These are phyloP conservation scores for Rhizopus arrhizus DNA, from an alignment of 371 early-diverging fungal species.

Conservation along the genomic window DNA sequence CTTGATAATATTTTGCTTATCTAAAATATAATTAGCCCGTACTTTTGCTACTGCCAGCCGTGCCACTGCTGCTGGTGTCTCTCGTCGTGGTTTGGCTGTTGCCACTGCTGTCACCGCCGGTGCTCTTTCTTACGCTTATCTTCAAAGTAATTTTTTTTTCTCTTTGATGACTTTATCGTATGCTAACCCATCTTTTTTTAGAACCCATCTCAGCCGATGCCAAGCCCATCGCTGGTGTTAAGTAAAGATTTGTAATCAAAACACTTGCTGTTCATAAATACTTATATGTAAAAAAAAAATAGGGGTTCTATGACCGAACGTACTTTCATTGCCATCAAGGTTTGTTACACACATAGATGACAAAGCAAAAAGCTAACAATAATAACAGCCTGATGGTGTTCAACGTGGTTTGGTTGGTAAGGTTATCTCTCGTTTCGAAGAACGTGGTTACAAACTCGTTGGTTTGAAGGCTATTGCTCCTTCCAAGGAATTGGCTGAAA, in stretches of 20 bases:
- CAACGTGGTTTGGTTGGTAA: conserved; percentile 86
- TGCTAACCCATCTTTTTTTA: conserved; percentile 8
- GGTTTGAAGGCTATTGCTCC: conserved; percentile 61
- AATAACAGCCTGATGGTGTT: conserved; percentile 66
- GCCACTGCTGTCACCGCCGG: conserved; percentile 56
- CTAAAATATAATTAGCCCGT: conserved; percentile 34
- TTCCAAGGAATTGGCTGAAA: conserved; percentile 69
- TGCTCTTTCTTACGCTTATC: conserved; percentile 52
- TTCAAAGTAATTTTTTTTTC: conserved; percentile 30
- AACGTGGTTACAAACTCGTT: conserved; percentile 71
- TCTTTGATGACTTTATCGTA: background rate
- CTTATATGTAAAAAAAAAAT: background rate
- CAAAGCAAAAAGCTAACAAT: background rate
- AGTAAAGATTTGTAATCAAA: conserved; percentile 32
- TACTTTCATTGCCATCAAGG: conserved; percentile 82
- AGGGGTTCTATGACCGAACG: conserved; percentile 72
- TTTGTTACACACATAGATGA: conserved; percentile 1
- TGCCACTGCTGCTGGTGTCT: conserved; percentile 41
- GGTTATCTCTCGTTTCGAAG: conserved; percentile 84
- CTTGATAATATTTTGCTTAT: background rate
- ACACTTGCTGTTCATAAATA: too few species aligned
- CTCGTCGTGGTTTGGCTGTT: conserved; percentile 44
- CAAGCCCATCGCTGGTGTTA: conserved; percentile 67
- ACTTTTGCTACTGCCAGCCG: conserved; percentile 55
- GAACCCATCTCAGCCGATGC: conserved; percentile 50